A percentile compares a stretch with the other conserved stretches of the same genome.
Conservation (phyloP, 2,329 filamentous ascomycete genomes). For the Neonectria sp. region DNA sequence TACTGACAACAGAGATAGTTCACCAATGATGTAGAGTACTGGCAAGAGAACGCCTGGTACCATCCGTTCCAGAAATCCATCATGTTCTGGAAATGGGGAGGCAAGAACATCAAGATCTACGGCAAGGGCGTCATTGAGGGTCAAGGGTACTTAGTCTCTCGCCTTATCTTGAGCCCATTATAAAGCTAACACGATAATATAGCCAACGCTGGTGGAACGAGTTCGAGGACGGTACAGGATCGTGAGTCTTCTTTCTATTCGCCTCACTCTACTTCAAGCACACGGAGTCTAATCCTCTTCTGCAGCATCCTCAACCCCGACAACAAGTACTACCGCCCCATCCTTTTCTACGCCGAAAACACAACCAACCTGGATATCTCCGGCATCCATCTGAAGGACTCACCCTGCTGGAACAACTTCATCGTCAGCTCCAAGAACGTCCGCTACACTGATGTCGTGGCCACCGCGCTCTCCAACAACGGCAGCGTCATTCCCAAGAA, state of each 20-base stretch:
- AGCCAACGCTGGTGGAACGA: constrained; percentile 43
- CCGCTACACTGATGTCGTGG: constrained; percentile 67
- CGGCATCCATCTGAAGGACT: constrained; percentile 72
- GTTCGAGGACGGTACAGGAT: constrained; percentile 36
- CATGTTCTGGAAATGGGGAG: constrained; percentile 76
- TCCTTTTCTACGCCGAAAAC: constrained; percentile 74
- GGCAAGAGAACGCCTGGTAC: constrained; percentile 58
- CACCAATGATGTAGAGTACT: constrained; percentile 60
- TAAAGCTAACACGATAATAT: neutral
- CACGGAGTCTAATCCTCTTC: neutral
- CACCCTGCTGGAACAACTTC: constrained; percentile 76
- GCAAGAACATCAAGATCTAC: constrained; percentile 72
- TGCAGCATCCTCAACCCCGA: constrained; percentile 62
- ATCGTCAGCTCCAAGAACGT: constrained; percentile 70
- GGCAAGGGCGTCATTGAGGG: constrained; percentile 71
- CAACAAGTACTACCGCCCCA: constrained; percentile 71
- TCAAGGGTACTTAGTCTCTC: constrained; percentile 55
- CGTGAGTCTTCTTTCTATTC: constrained; percentile 1
- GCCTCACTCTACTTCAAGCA: too few species aligned
- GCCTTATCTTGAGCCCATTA: neutral
- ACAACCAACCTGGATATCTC: constrained; percentile 70
- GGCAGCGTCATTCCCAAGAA: constrained; percentile 67
- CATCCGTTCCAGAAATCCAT: constrained; percentile 66
- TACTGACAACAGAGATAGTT: constrained; percentile 45
- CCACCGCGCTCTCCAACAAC: constrained; percentile 66